Evolutionary conservation across 768 basidiomycete species (phyloP).

Genomic region (Auricularia auricula-judae): DNA sequence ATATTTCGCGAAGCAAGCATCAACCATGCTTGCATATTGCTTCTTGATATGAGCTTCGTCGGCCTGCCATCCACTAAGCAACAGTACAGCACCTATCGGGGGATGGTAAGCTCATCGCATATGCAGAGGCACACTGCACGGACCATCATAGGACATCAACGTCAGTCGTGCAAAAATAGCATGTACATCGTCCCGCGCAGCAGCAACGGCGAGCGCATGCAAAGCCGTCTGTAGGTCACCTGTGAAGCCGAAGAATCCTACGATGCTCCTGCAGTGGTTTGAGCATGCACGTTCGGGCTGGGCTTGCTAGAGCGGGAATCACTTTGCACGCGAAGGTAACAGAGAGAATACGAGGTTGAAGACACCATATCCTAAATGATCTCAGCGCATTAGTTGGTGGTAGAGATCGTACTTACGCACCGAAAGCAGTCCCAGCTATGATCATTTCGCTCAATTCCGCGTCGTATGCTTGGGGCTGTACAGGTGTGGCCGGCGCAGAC

Average conservation of each 20-base stretch:
- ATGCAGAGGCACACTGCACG: conserved; percentile 42
- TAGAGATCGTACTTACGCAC: conserved; percentile 22
- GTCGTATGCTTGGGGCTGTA: conserved; percentile 18
- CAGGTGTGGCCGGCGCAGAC: conserved; percentile 11
- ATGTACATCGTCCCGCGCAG: conserved; percentile 59
- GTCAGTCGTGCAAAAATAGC: conserved; percentile 67
- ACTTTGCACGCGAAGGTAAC: conserved; percentile 63
- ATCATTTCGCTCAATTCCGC: conserved; percentile 64
- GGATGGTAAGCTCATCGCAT: not conserved
- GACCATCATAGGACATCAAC: conserved; percentile 71
- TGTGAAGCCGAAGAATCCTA: conserved; percentile 68
- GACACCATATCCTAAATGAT: conserved; percentile 39
- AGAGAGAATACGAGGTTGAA: conserved; percentile 76
- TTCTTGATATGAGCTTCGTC: conserved; percentile 53
- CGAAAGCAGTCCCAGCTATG: conserved; percentile 68
- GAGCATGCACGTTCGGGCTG: not conserved
- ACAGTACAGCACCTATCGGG: not conserved
- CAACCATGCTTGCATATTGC: conserved; percentile 54
- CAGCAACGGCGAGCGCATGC: conserved; percentile 56
- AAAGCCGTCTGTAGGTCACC: conserved; percentile 60
- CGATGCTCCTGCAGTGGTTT: conserved; percentile 39
- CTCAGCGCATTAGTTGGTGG: not conserved
- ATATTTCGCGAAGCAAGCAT: conserved; percentile 46
- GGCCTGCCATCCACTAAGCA: conserved; percentile 51
- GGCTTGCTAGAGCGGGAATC: conserved; percentile 11